Base-by-base conservation (phyloP, 306 rosid species). In the Arachis hypogaea region DNA sequence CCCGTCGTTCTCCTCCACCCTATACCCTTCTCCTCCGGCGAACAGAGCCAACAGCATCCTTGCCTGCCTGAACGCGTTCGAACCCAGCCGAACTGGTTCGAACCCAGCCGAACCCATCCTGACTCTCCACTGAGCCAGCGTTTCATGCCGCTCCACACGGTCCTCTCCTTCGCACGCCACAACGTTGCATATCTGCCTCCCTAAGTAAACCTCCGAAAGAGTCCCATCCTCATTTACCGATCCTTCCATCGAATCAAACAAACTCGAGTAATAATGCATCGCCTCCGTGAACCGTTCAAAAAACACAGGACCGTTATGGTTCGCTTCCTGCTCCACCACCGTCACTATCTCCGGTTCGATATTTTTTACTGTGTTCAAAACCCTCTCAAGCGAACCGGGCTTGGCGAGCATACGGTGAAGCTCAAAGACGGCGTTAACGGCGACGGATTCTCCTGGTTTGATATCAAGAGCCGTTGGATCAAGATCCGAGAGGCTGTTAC, bases 131-230 rank as follows among this genome's bases (percentile, higher is more conserved):
- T 89, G 93, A 36, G 9, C 45, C 81, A 88, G n/a, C 8, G 84
- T 83, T 84, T 93, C 98, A 64, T 90, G 98, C 28, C 98, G 75
- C 80, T 93, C 98, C 0, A 90, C 93, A 40, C 98, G 86, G 66
- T 87, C 93, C 43, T 75, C 11, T 0, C 93, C 95, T 56, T 93
- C 97, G 30, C 77, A 88, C 3, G 93, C 93, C 72, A 93, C 97
- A 80, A 93, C 90, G 87, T 93, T 90, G 76, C 87, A 86, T 47
- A 93, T 88, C 68, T 93, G 96, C 9, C 78, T 83, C 43, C 97
- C 96, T 4, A 93, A n/a, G 33, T 93, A 93, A 22, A 86, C 12
- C 85, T 93, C 97, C 41, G 97, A 86, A 90, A 89, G 83, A 14
- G 82, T 1, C 69, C 80, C 42, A 7, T 90, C 93, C 62, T 84